Evolutionary conservation across 192 early-diverging fungal species (phyloP), one percentile per base, ranked within the genome.

Genomic region (Coemansia sp.): DNA sequence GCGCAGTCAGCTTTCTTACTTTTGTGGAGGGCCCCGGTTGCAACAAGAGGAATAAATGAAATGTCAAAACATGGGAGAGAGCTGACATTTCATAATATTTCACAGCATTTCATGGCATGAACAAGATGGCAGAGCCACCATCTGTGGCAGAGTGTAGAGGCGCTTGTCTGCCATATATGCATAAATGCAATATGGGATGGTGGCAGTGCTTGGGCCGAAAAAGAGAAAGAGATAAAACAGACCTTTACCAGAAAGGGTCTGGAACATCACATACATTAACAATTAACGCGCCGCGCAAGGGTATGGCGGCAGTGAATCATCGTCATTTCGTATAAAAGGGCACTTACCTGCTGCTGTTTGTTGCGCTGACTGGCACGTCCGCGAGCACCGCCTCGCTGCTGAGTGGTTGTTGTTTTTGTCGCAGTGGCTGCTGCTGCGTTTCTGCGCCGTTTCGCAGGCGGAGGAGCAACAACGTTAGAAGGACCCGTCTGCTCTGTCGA

Each of bases 271-370:
- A 39, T 47, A 65, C 47, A 53, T 65, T 18, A 49, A 40, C 21
- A 16, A n/a, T 21, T 52, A 56, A 32, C 32, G 2, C 32, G 32
- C 32, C 32, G 32, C 32, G 32, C 32, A 0, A 32, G 32, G 32
- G 32, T 32, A 32, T 32, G 47, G 4, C 4, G 47, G 47, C 47
- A 49, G n/a, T 16, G n/a, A 0, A n/a, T 3, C 12, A n/a, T 16
- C 32, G 2, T 10, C 16, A 23, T 59, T 54, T 54, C 52, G 26
- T 54, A 54, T 54, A 54, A 54, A 50, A 58, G 43, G 45, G 18
- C 26, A 56, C 75, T 71, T 71, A 76, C 75, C 65, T 76, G 67
- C 40, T 65, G 70, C 44, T 75, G 72, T 67, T 81, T 76, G 41
- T 70, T 16, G 48, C 78, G 78, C 40, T 71, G 78, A 12, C 72